Base-by-base conservation (phyloP, 495 filamentous ascomycete genomes). In the Penicillium parvum region DNA sequence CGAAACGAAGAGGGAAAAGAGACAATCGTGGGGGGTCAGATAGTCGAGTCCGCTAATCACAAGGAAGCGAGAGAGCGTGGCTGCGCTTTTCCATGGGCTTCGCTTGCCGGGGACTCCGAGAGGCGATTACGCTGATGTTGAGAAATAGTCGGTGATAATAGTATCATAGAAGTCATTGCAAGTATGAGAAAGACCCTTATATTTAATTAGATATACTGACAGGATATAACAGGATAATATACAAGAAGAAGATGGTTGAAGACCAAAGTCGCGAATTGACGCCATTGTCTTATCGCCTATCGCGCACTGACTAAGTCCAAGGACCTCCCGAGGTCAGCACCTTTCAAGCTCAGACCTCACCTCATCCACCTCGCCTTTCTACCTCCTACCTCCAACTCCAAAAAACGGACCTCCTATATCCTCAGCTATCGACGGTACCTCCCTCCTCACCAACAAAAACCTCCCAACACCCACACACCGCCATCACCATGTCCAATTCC, bases 401-500 rank as follows among this genome's bases (percentile, higher is more conserved):
- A n/a, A n/a, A n/a, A n/a, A n/a, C n/a, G n/a, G n/a, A 35, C 42
- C 32, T 25, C 17, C 11, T 19, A 15, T 19, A 30, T 8, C 21
- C 7, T 5, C 27, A 20, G 23, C 10, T 18, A 27, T 23, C 28
- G 27, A 14, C 15, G 5, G 9, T n/a, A 15, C 28, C 12, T 30
- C n/a, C 8, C n/a, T 9, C 17, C 16, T 11, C 9, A 16, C 12
- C 3, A 14, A n/a, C 7, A 30, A 23, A 72, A 75, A 57, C 59
- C 26, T 27, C 39, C 30, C 35, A 47, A 26, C 47, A 19, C 17
- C 37, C 27, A 30, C 44, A 45, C 39, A 40, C 44, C 8, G 20
- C 27, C 29, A 7, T 21, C 53, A 64, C 45, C 55, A 73, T 73
- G 69, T 73, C 69, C 50, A 70, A 69, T 52, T 44, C 64, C 39